phyloP scores from a whole-genome alignment of 176 grass and related monocot genomes.

The Triticum urartu region DNA sequence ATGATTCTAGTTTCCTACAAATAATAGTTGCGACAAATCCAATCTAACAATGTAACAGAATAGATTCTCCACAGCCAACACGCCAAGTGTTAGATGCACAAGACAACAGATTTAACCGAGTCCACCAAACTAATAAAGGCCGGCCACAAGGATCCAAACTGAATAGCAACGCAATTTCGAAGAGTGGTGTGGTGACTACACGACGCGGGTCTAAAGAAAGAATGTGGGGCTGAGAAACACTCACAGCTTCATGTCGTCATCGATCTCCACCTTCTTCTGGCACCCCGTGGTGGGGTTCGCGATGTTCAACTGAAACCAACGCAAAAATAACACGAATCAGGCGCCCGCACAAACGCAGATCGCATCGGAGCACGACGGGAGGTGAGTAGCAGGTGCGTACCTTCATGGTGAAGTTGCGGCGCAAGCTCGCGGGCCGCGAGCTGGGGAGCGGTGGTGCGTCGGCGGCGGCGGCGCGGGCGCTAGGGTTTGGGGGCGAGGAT shows the following conservation, averaged over 20 bases:
- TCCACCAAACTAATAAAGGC: not conserved
- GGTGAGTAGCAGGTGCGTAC: not conserved
- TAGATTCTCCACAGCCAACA: not conserved
- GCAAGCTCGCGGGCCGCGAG: constrained; percentile 36
- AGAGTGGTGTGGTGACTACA: not conserved
- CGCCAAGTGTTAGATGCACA: too few species aligned
- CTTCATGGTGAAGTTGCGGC: constrained; percentile 48
- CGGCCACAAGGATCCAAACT: not conserved
- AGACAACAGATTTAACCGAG: too few species aligned
- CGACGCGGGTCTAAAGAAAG: not conserved
- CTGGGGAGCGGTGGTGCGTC: constrained; percentile 10
- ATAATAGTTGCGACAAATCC: not conserved
- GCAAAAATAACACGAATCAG: not conserved
- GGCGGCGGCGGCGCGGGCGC: constrained; percentile 31
- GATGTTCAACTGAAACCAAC: constrained; percentile 77
- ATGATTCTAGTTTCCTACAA: not conserved
- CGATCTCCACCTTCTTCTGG: constrained; percentile 95
- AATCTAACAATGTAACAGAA: not conserved
- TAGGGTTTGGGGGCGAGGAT: constrained; percentile 53
- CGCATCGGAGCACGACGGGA: not conserved
- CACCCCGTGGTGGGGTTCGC: constrained; percentile 92
- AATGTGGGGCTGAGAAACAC: constrained; percentile 1
- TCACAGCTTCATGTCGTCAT: constrained; percentile 98
- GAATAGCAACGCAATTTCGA: not conserved
- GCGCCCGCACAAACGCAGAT: not conserved